A percentile compares a stretch with the other conserved stretches of the same genome.
phyloP scores from a whole-genome alignment of 768 basidiomycete species.

The Xanthoconium stramineum region DNA sequence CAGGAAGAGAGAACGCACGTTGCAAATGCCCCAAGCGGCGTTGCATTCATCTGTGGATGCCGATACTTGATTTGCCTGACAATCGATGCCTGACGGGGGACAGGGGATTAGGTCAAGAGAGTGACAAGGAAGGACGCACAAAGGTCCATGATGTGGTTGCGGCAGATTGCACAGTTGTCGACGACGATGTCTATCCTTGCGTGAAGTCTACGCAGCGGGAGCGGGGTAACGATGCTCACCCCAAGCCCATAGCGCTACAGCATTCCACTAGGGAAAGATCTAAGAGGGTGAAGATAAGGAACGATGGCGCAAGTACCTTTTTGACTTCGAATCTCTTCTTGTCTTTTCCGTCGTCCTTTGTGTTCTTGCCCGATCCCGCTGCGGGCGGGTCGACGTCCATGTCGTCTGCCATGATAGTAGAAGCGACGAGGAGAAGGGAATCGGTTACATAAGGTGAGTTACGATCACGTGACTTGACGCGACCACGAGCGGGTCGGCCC shows the following conservation, averaged over 20 bases:
- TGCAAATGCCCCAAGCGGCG: constrained; percentile 99
- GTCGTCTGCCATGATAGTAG: constrained; percentile 45
- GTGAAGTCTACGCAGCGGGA: constrained; percentile 10
- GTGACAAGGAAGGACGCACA: constrained; percentile 52
- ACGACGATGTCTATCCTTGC: constrained; percentile 82
- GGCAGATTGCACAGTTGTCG: constrained; percentile 99
- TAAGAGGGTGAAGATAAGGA: neutral
- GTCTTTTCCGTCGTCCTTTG: constrained; percentile 55
- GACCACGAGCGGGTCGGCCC: constrained; percentile 40
- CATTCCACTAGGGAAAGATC: constrained; percentile 78
- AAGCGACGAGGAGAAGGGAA: neutral
- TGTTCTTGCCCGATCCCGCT: constrained; percentile 40
- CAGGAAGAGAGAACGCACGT: constrained; percentile 45
- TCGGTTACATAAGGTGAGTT: constrained; percentile 14
- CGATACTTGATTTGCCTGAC: constrained; percentile 98
- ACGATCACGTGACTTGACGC: constrained; percentile 37
- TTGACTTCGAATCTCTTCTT: constrained; percentile 97
- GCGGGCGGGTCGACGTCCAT: constrained; percentile 66
- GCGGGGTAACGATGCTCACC: constrained; percentile 45
- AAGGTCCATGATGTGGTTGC: constrained; percentile 99
- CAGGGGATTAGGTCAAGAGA: constrained; percentile 2
- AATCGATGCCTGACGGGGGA: constrained; percentile 81
- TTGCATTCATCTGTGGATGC: constrained; percentile 96
- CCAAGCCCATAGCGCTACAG: constrained; percentile 98
- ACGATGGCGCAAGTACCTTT: constrained; percentile 60